Evolutionary conservation across 164 flowering plant genomes (phyloP).

Genomic region (Warburgia ugandensis): DNA sequence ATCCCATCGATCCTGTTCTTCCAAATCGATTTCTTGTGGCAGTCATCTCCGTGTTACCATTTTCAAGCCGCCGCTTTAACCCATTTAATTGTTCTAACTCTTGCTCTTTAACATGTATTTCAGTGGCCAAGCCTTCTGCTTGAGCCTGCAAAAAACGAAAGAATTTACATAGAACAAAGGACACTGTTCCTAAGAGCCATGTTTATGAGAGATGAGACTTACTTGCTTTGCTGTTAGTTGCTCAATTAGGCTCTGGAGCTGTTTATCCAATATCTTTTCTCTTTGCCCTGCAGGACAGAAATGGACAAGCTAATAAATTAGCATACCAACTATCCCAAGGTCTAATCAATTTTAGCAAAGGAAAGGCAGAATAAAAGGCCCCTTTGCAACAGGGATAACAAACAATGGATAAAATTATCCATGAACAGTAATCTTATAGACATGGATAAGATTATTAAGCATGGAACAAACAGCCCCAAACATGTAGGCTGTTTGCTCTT

Average conservation of each 20-base stretch:
- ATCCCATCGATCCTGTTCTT: slow-evolving; percentile 36
- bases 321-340: neutral
- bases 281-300: slow-evolving; percentile 60
- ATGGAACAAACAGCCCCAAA: no score
- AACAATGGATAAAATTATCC: no score
- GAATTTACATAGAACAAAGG: neutral
- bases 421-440: no score
- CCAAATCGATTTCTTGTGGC: slow-evolving; percentile 54
- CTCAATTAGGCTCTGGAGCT: slow-evolving; percentile 83
- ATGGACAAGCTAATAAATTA: neutral
- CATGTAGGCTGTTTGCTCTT: no score
- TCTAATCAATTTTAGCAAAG: neutral
- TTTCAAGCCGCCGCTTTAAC: slow-evolving; percentile 38
- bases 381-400: no score
- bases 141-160: slow-evolving; percentile 46
- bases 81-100: slow-evolving; percentile 74
- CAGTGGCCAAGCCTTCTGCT: slow-evolving; percentile 69
- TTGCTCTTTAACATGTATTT: slow-evolving; percentile 64
- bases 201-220: slow-evolving; percentile 1
- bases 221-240: slow-evolving; percentile 90
- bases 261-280: slow-evolving; percentile 84
- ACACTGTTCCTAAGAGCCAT: neutral
- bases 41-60: slow-evolving; percentile 33
- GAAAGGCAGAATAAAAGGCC: neutral
- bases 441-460: no score